Evolutionary conservation across 345 rosid genomes (phyloP), one percentile per base, ranked within the genome.

Genomic region (Hevea brasiliensis): DNA sequence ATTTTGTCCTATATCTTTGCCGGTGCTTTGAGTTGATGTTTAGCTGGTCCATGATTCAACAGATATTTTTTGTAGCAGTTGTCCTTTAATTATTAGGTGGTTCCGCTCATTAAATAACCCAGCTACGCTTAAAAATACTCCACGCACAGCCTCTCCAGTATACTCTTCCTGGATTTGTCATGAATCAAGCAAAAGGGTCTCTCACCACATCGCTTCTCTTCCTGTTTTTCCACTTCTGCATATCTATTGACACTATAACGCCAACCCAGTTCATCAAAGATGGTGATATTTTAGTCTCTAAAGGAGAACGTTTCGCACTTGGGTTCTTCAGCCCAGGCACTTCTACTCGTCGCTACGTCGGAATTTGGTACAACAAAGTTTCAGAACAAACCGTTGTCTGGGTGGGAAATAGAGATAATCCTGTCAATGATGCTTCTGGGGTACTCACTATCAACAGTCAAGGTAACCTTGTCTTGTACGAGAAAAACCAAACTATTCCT

Each of bases 301-400:
- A 17, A 1, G 35, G 68, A 35, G 45, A 72, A 37, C 1, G 17
- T 35, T 72, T 15, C 23, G 20, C 27, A 6, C 72, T 68, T 1
- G 72, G 72, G 1, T 75, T 75, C 73, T 75, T 75, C 21, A 54
- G 69, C 57, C 57, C 37, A 32, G n/a, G n/a, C n/a, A n/a, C n/a
- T n/a, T 56, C 80, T 7, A 15, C 60, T 26, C 35, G 37, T 14
- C 73, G 78, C 7, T 68, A 61, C 35, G 45, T 75, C 27, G 68
- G 71, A 72, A 66, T 77, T 53, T 51, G 72, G 80, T 77, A 41
- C 42, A 10, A 24, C n/a, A 40, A 65, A 20, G 61, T 50, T 57
- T 17, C 69, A 7, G 69, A 61, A 54, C 67, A 2, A 54, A 42
- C 61, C 2, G 69, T 68, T 21, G 69, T 68, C 1, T 74, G 77